Percentiles rank a stretch among this genome's conserved stretches.
These are phyloP conservation scores for Amanita brunnescens DNA, from an alignment of 768 basidiomycete species.

Conservation along the genomic window DNA sequence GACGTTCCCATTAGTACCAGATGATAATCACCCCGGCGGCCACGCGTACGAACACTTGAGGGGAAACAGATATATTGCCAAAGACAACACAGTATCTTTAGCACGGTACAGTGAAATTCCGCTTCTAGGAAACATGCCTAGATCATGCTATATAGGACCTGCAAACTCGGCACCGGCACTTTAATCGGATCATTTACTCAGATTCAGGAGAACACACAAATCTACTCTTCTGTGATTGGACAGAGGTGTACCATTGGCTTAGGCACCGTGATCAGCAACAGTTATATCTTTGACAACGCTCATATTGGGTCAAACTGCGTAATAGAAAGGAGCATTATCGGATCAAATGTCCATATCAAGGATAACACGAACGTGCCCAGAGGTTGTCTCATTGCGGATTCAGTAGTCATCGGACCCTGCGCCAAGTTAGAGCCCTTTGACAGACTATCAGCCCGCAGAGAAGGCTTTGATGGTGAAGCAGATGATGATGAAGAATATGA, in stretches of 20 bases:
- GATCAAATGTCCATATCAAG: slow-evolving; percentile 63
- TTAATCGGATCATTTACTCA: slow-evolving; percentile 77
- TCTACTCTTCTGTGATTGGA: slow-evolving; percentile 74
- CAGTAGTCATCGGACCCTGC: slow-evolving; percentile 69
- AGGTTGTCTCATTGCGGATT: slow-evolving; percentile 79
- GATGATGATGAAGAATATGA: slow-evolving; percentile 31
- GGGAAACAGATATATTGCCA: slow-evolving; percentile 84
- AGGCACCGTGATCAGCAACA: slow-evolving; percentile 56
- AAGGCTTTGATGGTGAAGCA: slow-evolving; percentile 25
- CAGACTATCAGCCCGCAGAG: slow-evolving; percentile 53
- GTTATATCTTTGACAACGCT: slow-evolving; percentile 80
- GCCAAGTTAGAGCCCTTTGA: slow-evolving; percentile 62
- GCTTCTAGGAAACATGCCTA: not conserved
- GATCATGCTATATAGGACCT: slow-evolving; percentile 46
- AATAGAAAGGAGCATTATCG: slow-evolving; percentile 77
- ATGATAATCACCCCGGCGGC: slow-evolving; percentile 82
- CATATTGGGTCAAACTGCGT: slow-evolving; percentile 60
- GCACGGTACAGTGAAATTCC: slow-evolving; percentile 49
- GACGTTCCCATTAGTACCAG: slow-evolving; percentile 94
- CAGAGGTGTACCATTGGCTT: slow-evolving; percentile 65
- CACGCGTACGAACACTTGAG: slow-evolving; percentile 79
- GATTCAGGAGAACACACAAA: slow-evolving; percentile 56
- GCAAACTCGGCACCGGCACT: slow-evolving; percentile 71
- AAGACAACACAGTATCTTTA: slow-evolving; percentile 66
- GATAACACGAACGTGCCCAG: slow-evolving; percentile 56